Evolutionary conservation across 495 filamentous ascomycete genomes (phyloP), one percentile per base, ranked within the genome.

Genomic region (Lepraria neglecta): DNA sequence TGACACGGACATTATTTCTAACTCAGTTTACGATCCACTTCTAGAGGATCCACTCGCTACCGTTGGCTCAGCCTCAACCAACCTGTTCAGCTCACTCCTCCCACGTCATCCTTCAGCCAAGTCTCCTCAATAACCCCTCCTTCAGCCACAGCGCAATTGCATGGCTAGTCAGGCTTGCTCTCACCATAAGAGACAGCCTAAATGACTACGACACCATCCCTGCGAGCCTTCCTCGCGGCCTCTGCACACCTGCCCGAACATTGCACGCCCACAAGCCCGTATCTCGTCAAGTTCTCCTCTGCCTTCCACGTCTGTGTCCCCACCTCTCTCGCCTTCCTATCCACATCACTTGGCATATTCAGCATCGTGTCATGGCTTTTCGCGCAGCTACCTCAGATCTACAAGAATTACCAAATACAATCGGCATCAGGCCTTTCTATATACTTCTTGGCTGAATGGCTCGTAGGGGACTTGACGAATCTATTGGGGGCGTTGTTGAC

Each of bases 291-390:
- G 21, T 57, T 89, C 57, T 89, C 87, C 62, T 75, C 77, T 5
- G 72, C 78, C 53, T 79, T 89, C 64, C 80, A 85, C 66, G 83
- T 81, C 57, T 90, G 87, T 73, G 70, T 89, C 15, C 87, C 87
- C 17, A 86, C 82, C 28, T 77, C 82, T 58, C 79, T 88, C 44
- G 84, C 85, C 56, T 75, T 89, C 62, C 69, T 86, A 63, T 90
- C 87, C 47, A 84, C 80, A 6, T 59, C 79, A n/a, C 74, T 89
- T 44, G 87, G 87, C 44, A 78, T 78, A 0, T 70, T 84, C 61
- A 86, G 83, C 67, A 88, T 89, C 43, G 65, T 83, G 44, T 83
- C 87, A 54, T 90, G 87, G 87, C 75, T 90, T n/a, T 90, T 88
- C 67, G 87, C 87, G 31, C 87, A 89, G 70, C 72, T 89, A 21